These are phyloP conservation scores for Clavulina sp. DNA, from an alignment of 768 basidiomycete species.

Conservation along the genomic window DNA sequence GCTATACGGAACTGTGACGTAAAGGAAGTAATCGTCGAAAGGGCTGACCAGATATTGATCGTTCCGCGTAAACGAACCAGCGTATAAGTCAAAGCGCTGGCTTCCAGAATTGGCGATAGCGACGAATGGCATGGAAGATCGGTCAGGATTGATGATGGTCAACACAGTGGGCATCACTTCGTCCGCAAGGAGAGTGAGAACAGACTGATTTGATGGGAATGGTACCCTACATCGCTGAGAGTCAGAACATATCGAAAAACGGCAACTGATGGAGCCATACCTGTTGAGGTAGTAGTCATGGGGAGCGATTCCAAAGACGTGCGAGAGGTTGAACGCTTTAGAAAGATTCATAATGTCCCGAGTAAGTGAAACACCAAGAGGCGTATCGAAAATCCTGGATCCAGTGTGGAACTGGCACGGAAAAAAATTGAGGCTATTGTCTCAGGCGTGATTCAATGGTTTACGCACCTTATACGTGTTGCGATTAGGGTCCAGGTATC, in stretches of 20 bases:
- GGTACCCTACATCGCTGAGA: conserved; percentile 45
- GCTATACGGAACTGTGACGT: conserved; percentile 34
- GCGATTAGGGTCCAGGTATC: conserved; percentile 68
- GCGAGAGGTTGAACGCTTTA: conserved; percentile 40
- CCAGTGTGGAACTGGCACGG: conserved; percentile 45
- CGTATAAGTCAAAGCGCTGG: conserved; percentile 47
- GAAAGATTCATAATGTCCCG: conserved; percentile 35
- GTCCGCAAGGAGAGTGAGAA: conserved; percentile 40
- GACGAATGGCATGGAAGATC: conserved; percentile 39
- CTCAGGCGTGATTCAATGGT: background rate
- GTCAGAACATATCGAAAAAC: too few relatives aligned
- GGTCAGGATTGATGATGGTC: conserved; percentile 25
- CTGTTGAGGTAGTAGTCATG: conserved; percentile 52
- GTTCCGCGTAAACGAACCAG: conserved; percentile 58
- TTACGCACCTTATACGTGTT: conserved; percentile 45
- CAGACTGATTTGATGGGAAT: conserved; percentile 41
- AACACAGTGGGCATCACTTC: conserved; percentile 18
- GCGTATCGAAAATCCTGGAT: conserved; percentile 38
- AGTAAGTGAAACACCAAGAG: conserved; percentile 34
- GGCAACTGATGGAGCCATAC: too few relatives aligned
- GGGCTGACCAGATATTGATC: conserved; percentile 64
- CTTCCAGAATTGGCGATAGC: conserved; percentile 48
- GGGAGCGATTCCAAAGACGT: conserved; percentile 53
- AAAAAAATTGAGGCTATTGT: background rate
- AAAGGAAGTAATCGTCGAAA: conserved; percentile 46